Conservation (phyloP, 768 basidiomycete genomes). For the Termitomyces eurrhizus region DNA sequence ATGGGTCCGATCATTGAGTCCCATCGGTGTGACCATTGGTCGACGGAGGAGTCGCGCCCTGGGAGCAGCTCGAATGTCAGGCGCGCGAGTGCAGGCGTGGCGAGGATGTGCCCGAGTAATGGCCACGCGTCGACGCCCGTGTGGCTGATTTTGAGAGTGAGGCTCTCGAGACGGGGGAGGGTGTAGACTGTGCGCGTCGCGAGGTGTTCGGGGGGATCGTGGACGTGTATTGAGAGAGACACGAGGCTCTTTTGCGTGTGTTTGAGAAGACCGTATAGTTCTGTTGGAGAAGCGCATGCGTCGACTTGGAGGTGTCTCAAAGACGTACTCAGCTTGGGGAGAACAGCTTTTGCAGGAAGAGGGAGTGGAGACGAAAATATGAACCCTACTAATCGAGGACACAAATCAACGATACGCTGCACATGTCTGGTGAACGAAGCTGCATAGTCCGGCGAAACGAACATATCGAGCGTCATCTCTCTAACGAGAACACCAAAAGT, state of each 20-base stretch:
- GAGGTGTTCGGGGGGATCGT: neutral
- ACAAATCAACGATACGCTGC: slow-evolving; percentile 9
- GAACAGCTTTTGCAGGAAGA: slow-evolving; percentile 3
- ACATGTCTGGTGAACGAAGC: slow-evolving; percentile 10
- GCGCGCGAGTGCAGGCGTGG: slow-evolving; percentile 8
- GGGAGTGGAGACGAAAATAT: slow-evolving; percentile 1
- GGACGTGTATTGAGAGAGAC: slow-evolving; percentile 9
- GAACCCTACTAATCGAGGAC: slow-evolving; percentile 5
- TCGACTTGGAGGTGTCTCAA: slow-evolving; percentile 5
- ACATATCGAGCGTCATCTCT: slow-evolving; percentile 12
- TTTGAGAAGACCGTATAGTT: slow-evolving; percentile 3
- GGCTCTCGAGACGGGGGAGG: slow-evolving; percentile 9
- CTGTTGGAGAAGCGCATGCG: neutral
- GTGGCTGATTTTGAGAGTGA: slow-evolving; percentile 4
- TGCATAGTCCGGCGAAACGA: slow-evolving; percentile 8
- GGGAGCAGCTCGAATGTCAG: slow-evolving; percentile 5
- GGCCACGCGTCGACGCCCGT: neutral
- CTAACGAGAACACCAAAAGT: slow-evolving; percentile 12
- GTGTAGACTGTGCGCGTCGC: neutral
- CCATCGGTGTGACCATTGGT: neutral
- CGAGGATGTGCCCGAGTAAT: neutral
- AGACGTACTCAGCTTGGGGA: slow-evolving; percentile 7
- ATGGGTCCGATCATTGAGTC: slow-evolving; percentile 1
- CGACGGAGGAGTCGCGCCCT: neutral
- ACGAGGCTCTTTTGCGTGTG: slow-evolving; percentile 2